Conservation (phyloP, 352 stramenopile species). For the Pythium guiyangense region DNA sequence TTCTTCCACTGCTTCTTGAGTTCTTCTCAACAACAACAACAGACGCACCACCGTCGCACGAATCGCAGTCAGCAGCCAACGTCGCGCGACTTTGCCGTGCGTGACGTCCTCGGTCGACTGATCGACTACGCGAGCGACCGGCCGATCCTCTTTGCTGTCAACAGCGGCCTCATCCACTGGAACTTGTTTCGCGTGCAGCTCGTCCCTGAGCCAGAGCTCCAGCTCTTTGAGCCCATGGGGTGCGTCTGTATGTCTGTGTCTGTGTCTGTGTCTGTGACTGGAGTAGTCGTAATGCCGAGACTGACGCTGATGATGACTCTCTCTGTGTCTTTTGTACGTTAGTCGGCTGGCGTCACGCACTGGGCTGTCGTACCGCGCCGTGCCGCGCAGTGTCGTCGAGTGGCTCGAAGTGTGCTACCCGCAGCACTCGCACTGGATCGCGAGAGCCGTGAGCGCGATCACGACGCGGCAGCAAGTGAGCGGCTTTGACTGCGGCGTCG, state of each 20-base stretch:
- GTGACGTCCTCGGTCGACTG: conserved; percentile 61
- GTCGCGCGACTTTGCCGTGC: conserved; percentile 18
- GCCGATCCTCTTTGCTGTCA: conserved; percentile 82
- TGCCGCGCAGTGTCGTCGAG: conserved; percentile 74
- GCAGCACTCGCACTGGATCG: conserved; percentile 50
- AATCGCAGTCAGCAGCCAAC: no score
- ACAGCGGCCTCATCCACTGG: conserved; percentile 83
- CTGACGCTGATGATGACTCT: background rate
- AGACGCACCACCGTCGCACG: background rate
- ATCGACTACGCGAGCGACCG: conserved; percentile 53
- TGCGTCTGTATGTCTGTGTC: conserved; percentile 5
- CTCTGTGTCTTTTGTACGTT: background rate
- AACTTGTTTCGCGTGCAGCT: conserved; percentile 85
- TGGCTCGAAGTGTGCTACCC: conserved; percentile 84
- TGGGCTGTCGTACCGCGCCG: conserved; percentile 63
- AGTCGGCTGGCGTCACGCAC: conserved; percentile 49
- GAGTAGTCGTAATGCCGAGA: background rate
- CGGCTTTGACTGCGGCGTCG: conserved; percentile 88
- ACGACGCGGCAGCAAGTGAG: conserved; percentile 84
- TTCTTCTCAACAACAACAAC: background rate
- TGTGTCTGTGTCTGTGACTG: background rate
- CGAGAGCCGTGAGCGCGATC: conserved; percentile 62
- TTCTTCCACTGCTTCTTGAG: conserved; percentile 71
- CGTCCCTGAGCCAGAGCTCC: conserved; percentile 51
- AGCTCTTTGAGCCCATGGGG: conserved; percentile 90